phyloP scores from a whole-genome alignment of 306 rosid genomes.

The Crotalaria pallida region DNA sequence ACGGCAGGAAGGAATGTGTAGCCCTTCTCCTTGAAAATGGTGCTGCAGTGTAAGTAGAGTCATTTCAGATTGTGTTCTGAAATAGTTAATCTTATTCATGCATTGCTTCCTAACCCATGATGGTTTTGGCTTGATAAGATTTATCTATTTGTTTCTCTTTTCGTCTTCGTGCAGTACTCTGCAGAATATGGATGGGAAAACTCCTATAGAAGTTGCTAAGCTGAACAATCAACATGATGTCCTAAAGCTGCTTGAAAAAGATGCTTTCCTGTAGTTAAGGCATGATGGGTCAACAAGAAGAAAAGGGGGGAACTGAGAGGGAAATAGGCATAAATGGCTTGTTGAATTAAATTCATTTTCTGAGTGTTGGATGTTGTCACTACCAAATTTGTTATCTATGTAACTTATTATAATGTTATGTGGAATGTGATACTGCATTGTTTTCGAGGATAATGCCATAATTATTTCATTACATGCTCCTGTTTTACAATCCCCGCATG shows the following conservation, averaged over 20 bases:
- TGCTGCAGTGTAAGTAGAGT: slow-evolving; percentile 90
- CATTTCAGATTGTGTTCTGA: neutral
- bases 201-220: slow-evolving; percentile 96
- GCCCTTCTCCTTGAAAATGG: slow-evolving; percentile 89
- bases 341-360: neutral
- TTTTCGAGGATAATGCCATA: slow-evolving; percentile 4
- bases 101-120: no score
- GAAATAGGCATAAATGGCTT: no score
- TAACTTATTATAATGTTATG: neutral
- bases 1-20: slow-evolving; percentile 96
- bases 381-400: neutral
- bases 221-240: slow-evolving; percentile 89
- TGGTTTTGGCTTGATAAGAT: no score
- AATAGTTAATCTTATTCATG: no score
- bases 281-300: no score
- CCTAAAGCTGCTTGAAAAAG: no score
- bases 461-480: slow-evolving; percentile 1
- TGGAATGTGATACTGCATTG: slow-evolving; percentile 30
- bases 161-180: slow-evolving; percentile 96
- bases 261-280: slow-evolving; percentile 76
- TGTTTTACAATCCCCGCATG: neutral
- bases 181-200: slow-evolving; percentile 96
- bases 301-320: no score
- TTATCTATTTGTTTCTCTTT: no score
- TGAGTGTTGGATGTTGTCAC: neutral